These are phyloP conservation scores for Pseudisothecium myosuroides DNA, from an alignment of 225 moss, liverwort and hornwort species.

Conservation along the genomic window DNA sequence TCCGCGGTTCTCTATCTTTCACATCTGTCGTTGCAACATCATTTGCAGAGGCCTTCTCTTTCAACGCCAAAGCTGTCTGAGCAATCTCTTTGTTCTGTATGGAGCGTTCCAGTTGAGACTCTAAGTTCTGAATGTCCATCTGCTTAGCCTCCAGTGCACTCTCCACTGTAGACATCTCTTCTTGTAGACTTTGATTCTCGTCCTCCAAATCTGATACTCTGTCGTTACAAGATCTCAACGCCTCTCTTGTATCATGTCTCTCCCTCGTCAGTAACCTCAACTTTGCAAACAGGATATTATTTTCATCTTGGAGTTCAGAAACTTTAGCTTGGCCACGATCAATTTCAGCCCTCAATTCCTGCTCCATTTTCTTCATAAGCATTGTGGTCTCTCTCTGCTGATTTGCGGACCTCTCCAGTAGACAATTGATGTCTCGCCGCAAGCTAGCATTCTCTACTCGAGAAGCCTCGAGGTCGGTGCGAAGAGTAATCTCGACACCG, in stretches of 20 bases:
- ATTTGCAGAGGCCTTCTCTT: conserved; percentile 46
- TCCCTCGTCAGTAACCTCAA: conserved; percentile 55
- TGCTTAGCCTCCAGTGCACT: conserved; percentile 60
- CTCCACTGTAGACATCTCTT: conserved; percentile 44
- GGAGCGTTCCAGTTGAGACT: conserved; percentile 51
- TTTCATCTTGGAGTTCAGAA: conserved; percentile 73
- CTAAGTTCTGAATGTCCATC: conserved; percentile 53
- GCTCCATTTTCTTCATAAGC: conserved; percentile 35
- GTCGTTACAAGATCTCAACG: conserved; percentile 37
- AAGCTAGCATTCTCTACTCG: conserved; percentile 49
- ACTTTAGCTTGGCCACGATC: conserved; percentile 52
- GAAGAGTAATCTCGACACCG: conserved; percentile 61
- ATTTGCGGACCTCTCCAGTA: conserved; percentile 45
- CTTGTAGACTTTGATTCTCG: conserved; percentile 45
- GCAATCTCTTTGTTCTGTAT: conserved; percentile 56
- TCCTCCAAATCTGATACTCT: conserved; percentile 55
- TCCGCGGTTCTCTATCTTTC: conserved; percentile 46
- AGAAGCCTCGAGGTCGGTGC: conserved; percentile 57
- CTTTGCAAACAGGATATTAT: conserved; percentile 49
- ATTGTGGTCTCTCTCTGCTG: conserved; percentile 22
- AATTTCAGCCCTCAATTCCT: conserved; percentile 52
- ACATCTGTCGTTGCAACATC: conserved; percentile 34
- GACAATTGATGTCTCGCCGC: conserved; percentile 44
- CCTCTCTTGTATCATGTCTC: conserved; percentile 52
- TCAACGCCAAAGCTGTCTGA: conserved; percentile 61